These are phyloP conservation scores for Asterophora parasitica DNA, from an alignment of 768 basidiomycete genomes.

Conservation along the genomic window DNA sequence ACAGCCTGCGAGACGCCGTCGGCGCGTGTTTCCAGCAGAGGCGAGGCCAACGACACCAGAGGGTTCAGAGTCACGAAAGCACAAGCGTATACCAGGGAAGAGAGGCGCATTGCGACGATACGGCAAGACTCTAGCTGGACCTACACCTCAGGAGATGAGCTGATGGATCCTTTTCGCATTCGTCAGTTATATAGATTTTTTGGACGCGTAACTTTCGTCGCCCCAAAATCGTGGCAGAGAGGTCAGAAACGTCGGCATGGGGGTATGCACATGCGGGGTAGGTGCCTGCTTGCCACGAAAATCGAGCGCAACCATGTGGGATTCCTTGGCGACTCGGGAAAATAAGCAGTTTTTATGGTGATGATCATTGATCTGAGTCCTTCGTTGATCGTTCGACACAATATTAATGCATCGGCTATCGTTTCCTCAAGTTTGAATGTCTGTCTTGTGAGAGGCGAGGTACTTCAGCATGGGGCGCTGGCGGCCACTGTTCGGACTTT, in stretches of 20 bases:
- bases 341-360: too few relatives aligned
- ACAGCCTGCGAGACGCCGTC: constrained; percentile 29
- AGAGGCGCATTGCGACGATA: background rate
- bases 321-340: background rate
- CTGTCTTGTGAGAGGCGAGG: too few relatives aligned
- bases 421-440: too few relatives aligned
- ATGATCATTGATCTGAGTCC: too few relatives aligned
- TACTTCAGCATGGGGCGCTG: too few relatives aligned
- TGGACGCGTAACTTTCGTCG: too few relatives aligned
- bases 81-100: background rate
- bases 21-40: constrained; percentile 17
- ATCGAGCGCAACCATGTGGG: background rate
- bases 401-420: too few relatives aligned
- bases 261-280: constrained; percentile 1
- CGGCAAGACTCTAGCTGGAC: background rate
- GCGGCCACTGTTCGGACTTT: too few relatives aligned
- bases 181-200: too few relatives aligned
- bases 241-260: background rate
- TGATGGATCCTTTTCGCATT: too few relatives aligned
- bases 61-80: background rate
- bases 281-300: background rate
- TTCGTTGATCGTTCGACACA: too few relatives aligned
- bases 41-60: constrained; percentile 7
- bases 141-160: too few relatives aligned
- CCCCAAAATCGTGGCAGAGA: background rate